A percentile compares a stretch with the other conserved stretches of the same genome.
phyloP scores from a whole-genome alignment of 257 asterid species.

The Anisodus acutangulus region DNA sequence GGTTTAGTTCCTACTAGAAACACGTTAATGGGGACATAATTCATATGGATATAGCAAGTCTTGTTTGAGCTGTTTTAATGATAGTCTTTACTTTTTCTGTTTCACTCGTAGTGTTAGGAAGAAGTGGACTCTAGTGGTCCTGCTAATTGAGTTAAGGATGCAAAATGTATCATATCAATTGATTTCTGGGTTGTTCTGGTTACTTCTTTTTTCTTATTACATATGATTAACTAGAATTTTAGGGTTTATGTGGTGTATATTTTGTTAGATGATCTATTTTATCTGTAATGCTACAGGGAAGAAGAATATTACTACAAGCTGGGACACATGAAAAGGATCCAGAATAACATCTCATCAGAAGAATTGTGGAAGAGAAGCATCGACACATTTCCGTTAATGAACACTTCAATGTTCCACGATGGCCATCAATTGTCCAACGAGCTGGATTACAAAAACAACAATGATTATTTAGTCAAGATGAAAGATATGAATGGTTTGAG shows the following conservation, averaged over 20 bases:
- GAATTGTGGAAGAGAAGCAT: slow-evolving; percentile 6
- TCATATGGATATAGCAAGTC: background rate
- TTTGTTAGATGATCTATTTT: background rate
- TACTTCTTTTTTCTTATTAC: background rate
- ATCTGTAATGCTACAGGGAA: background rate
- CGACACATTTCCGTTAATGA: background rate
- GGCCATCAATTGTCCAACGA: background rate
- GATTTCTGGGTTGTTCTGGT: background rate
- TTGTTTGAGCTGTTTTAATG: background rate
- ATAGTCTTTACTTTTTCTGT: background rate
- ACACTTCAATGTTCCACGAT: background rate
- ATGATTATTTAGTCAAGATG: slow-evolving; percentile 28
- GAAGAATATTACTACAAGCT: slow-evolving; percentile 24
- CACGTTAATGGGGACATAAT: background rate
- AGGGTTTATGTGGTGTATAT: slow-evolving; percentile 15
- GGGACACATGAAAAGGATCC: slow-evolving; percentile 18
- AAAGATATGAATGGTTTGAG: slow-evolving; percentile 29
- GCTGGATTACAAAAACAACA: slow-evolving; percentile 21
- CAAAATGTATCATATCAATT: too few species aligned
- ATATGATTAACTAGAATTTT: background rate
- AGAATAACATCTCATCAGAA: background rate
- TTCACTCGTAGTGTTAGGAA: background rate
- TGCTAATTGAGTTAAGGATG: too few species aligned
- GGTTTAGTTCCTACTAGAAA: background rate
- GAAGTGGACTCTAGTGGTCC: background rate